Base-by-base conservation (phyloP, 2,329 filamentous ascomycete species). In the Onygenales sp. region DNA sequence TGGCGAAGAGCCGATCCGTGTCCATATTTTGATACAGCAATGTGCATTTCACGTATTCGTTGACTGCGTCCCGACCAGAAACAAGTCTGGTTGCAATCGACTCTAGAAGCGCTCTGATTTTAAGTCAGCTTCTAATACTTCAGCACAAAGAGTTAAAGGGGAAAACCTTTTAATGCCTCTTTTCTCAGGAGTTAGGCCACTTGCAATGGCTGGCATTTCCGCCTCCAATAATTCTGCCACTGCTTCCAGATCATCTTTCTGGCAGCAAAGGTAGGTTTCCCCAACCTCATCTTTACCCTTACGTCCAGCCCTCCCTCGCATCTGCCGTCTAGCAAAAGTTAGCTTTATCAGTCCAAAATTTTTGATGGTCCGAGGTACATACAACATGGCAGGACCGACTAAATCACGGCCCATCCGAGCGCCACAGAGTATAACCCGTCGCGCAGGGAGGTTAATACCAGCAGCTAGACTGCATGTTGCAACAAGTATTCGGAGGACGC, bases 381-480 rank as follows among this genome's bases (percentile, higher is more conserved):
- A 77, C 67, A 91, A 74, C 83, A 91, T 87, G 3, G 86, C 83
- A 10, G 87, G 86, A 0, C 85, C 86, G n/a, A 90, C 80, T 47
- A 89, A 73, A 45, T 89, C 85, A 51, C 84, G 77, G 0, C 87
- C 87, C 85, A 90, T 89, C 42, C 84, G 78, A 33, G 84, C 86
- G 56, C 82, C 85, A 63, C 88, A 86, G 31, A 88, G 75, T 54
- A 91, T 88, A 0, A 91, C 87, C 58, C 87, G 75, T 51, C 87
- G 76, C 6, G 87, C 87, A 11, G 75, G 75, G 14, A 91, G 71
- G 66, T 91, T 90, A 54, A 91, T 88, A n/a, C 87, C 87, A 11
- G 86, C 87, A n/a, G 87, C 87, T 53, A 91, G 76, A 63, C 85
- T 88, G 61, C 86, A 89, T 1, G 87, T 91, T 39, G 87, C 87